Percentiles rank a stretch among this genome's conserved stretches.
Conservation (phyloP, 768 basidiomycete species). For the Suillus subalutaceus region DNA sequence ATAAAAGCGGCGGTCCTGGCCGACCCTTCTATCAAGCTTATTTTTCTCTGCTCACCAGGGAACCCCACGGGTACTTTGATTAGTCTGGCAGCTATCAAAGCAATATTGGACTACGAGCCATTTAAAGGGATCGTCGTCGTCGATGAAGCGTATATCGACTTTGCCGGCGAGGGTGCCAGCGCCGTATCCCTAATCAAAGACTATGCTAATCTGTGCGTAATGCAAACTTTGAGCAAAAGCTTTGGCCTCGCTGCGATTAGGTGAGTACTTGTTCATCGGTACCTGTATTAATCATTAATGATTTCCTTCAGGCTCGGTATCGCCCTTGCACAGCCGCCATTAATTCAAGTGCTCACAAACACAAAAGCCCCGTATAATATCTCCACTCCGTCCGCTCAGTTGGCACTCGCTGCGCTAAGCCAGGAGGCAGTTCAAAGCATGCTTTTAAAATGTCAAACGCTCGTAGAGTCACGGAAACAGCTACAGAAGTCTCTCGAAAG, state of each 20-base stretch:
- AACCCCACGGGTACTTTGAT: constrained; percentile 94
- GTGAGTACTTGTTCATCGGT: constrained; percentile 44
- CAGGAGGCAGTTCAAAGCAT: constrained; percentile 62
- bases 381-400: constrained; percentile 83
- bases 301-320: constrained; percentile 70
- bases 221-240: constrained; percentile 95
- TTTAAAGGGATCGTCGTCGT: constrained; percentile 94
- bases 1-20: constrained; percentile 68
- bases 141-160: constrained; percentile 98
- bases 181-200: constrained; percentile 74
- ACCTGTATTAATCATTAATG: not conserved
- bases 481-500: constrained; percentile 54
- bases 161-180: constrained; percentile 62
- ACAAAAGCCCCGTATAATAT: constrained; percentile 99
- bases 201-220: constrained; percentile 89
- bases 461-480: constrained; percentile 57
- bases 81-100: constrained; percentile 65
- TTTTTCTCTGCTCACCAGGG: constrained; percentile 96
- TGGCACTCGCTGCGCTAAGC: constrained; percentile 80
- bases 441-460: constrained; percentile 61
- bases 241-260: constrained; percentile 96
- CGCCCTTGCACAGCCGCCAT: constrained; percentile 84
- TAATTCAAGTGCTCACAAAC: constrained; percentile 90
- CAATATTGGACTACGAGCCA: constrained; percentile 72
- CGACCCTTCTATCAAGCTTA: constrained; percentile 82